phyloP scores from a whole-genome alignment of 140 eudicot genomes.

The Senecio squalidus region DNA sequence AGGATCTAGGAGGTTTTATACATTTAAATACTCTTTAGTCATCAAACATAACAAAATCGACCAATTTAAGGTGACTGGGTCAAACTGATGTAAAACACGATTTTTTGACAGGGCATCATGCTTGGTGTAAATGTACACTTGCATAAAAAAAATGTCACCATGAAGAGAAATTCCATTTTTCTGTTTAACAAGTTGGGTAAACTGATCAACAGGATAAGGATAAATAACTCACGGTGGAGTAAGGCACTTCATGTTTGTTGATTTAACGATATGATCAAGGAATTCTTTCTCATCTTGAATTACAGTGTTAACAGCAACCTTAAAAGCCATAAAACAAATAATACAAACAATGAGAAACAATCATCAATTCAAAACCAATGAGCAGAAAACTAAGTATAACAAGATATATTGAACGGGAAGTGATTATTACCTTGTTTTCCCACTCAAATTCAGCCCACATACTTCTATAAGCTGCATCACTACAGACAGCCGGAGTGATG shows the following conservation, averaged over 20 bases:
- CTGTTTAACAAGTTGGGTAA: background rate
- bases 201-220: background rate
- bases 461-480: constrained; percentile 75
- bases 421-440: constrained; percentile 88
- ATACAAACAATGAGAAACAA: background rate
- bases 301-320: constrained; percentile 83
- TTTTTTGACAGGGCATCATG: too few relatives aligned
- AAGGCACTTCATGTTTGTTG: constrained; percentile 83
- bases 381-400: background rate
- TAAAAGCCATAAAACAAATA: constrained; percentile 9
- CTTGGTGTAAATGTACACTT: too few relatives aligned
- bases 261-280: constrained; percentile 66
- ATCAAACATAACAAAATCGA: too few relatives aligned
- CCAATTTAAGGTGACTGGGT: too few relatives aligned
- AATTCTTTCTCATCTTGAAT: constrained; percentile 74
- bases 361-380: background rate
- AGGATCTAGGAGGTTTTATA: too few relatives aligned
- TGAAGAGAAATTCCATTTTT: background rate
- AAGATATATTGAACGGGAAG: background rate
- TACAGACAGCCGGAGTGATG: constrained; percentile 78
- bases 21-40: too few relatives aligned
- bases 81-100: too few relatives aligned
- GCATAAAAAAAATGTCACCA: too few relatives aligned
- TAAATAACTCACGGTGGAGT: constrained; percentile 59
- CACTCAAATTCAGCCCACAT: constrained; percentile 97